Evolutionary conservation across 2,329 filamentous ascomycete genomes (phyloP), one percentile per base, ranked within the genome.

Genomic region (Pezicula rhizophila): DNA sequence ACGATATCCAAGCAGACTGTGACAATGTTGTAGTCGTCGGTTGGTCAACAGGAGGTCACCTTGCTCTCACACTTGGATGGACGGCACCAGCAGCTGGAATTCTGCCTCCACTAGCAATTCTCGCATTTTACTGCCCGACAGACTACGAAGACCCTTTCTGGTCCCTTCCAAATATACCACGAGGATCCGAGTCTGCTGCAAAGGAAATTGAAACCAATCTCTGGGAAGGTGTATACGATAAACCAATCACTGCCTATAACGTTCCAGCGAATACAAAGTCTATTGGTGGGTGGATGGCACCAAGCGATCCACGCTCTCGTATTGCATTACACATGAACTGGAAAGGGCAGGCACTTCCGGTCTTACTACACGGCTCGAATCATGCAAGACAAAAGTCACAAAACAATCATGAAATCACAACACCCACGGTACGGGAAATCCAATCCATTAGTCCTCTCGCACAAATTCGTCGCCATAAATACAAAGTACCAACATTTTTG

Each of bases 31-130:
- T 71, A 0, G 66, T 57, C 1, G 57, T 77, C 1, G 74, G 75
- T 1, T 78, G 74, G 74, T 78, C 75, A 0, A 65, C 68, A 0
- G 76, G 75, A 1, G 76, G 72, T 0, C 60, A 65, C 3, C 60
- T 79, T 0, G 75, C 75, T 1, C 65, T 77, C 64, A 62, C 69
- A 0, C 53, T 72, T 0, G 70, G 50, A 0, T 77, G 62, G 60
- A 76, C 69, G 0, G 50, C 65, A 0, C 26, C 39, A 0, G 12
- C 49, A 11, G 17, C 40, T 1, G 66, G 63, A 0, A 33, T 76
- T 0, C 20, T 11, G 4, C 62, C 72, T 0, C 75, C 75, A 0
- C 51, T 65, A 0, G 73, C 70, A 1, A 66, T 74, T 2, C 57
- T 78, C 0, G 64, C 62, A 0, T 75, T 78, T 45, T 78, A 78